Percentiles rank a stretch among this genome's conserved stretches.
These are phyloP conservation scores for Paecilomyces formosus DNA, from an alignment of 2,329 filamentous ascomycete species.

Conservation along the genomic window DNA sequence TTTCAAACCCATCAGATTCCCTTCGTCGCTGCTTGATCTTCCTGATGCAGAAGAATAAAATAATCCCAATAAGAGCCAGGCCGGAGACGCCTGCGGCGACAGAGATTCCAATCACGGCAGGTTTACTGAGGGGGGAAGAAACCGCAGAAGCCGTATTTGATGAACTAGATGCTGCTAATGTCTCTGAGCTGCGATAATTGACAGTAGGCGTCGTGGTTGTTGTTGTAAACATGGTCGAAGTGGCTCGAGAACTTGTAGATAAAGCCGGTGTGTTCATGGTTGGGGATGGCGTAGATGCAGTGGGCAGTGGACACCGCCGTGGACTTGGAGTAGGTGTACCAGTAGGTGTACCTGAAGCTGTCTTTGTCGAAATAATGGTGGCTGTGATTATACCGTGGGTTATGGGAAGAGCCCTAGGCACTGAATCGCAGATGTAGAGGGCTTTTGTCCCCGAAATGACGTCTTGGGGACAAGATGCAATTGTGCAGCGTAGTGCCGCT, in stretches of 20 bases:
- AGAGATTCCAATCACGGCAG: slow-evolving; percentile 29
- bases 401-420: slow-evolving; percentile 23
- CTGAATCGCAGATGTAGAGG: slow-evolving; percentile 49
- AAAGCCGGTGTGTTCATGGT: neutral
- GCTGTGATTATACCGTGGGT: slow-evolving; percentile 32
- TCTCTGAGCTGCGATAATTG: neutral
- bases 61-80: slow-evolving; percentile 24
- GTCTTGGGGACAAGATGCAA: slow-evolving; percentile 47
- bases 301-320: neutral
- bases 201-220: slow-evolving; percentile 5
- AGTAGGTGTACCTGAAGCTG: slow-evolving; percentile 5
- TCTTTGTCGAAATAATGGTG: slow-evolving; percentile 15
- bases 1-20: slow-evolving; percentile 27
- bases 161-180: slow-evolving; percentile 3
- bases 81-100: slow-evolving; percentile 27
- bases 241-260: slow-evolving; percentile 1
- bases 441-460: slow-evolving; percentile 40
- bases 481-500: slow-evolving; percentile 60
- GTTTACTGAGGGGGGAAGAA: slow-evolving; percentile 16
- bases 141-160: neutral
- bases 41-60: slow-evolving; percentile 24
- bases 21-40: slow-evolving; percentile 18
- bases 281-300: neutral
- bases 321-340: slow-evolving; percentile 8
- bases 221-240: slow-evolving; percentile 4